A percentile compares a stretch with the other conserved stretches of the same genome.
These are phyloP conservation scores for Trametes sanguinea DNA, from an alignment of 768 basidiomycete genomes.

Conservation along the genomic window DNA sequence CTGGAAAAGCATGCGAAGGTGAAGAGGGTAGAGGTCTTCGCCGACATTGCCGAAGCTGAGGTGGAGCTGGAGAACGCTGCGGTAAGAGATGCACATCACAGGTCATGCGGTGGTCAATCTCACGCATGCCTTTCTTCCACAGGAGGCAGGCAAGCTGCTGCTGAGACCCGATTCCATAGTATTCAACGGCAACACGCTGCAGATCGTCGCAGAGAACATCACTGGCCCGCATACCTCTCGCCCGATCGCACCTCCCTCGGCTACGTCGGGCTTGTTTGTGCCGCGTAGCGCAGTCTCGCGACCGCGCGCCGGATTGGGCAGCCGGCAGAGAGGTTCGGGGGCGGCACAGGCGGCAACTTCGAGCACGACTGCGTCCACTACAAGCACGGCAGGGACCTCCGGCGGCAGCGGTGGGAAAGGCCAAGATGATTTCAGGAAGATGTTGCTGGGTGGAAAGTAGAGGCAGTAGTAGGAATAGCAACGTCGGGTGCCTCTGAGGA, in stretches of 20 bases:
- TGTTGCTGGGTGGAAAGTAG: conserved; percentile 49
- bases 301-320: conserved; percentile 73
- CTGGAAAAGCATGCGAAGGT: conserved; percentile 77
- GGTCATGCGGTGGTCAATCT: background rate
- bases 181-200: conserved; percentile 62
- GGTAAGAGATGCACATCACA: conserved; percentile 41
- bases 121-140: conserved; percentile 6
- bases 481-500: background rate
- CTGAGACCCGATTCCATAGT: conserved; percentile 70
- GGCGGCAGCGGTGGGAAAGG: conserved; percentile 44
- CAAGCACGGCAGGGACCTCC: conserved; percentile 27
- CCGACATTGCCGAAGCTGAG: conserved; percentile 58
- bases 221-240: conserved; percentile 16
- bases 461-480: no score
- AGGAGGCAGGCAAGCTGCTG: conserved; percentile 86
- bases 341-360: conserved; percentile 13
- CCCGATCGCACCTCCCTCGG: conserved; percentile 35
- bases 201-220: conserved; percentile 54
- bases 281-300: conserved; percentile 66
- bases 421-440: conserved; percentile 86
- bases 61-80: conserved; percentile 68
- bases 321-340: conserved; percentile 40
- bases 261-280: conserved; percentile 56
- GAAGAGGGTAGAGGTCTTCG: conserved; percentile 75
- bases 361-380: conserved; percentile 19